Conservation (phyloP, 495 filamentous ascomycete species). For the Jackrogersella multiformis region DNA sequence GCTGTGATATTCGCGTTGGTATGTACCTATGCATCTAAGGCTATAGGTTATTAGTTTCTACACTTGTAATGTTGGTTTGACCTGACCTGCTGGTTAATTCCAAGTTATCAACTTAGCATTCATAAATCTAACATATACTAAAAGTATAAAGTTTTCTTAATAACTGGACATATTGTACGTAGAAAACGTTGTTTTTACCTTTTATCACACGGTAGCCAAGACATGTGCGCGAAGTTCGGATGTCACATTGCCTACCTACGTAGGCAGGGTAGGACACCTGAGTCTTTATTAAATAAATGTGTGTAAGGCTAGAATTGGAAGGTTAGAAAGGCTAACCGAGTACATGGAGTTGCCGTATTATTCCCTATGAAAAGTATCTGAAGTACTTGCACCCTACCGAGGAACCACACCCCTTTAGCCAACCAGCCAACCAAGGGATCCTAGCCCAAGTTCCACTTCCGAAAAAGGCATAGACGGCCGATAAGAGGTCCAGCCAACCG, state of each 20-base stretch:
- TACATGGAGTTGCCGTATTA: too few relatives aligned
- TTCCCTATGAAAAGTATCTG: background rate
- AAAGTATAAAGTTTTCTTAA: conserved; percentile 2
- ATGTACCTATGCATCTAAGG: background rate
- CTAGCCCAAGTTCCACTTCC: conserved; percentile 6
- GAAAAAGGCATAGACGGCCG: conserved; percentile 22
- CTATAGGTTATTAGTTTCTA: background rate
- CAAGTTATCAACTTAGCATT: too few relatives aligned
- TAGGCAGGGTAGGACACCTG: too few relatives aligned
- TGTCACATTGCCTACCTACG: conserved; percentile 25
- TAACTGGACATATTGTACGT: background rate
- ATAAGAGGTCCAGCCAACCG: conserved; percentile 4
- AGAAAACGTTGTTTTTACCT: conserved; percentile 30
- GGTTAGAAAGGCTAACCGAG: too few relatives aligned
- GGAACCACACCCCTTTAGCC: background rate
- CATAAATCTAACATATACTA: too few relatives aligned
- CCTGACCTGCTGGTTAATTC: background rate
- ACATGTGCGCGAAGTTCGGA: conserved; percentile 14
- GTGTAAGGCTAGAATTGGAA: too few relatives aligned
- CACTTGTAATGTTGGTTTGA: background rate
- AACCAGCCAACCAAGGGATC: background rate
- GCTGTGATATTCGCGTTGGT: background rate
- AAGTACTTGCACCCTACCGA: background rate
- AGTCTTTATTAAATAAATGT: too few relatives aligned
- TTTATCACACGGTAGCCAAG: conserved; percentile 20